Evolutionary conservation across 768 basidiomycete genomes (phyloP), one percentile per base, ranked within the genome.

Genomic region (Lentinus tigrinus): DNA sequence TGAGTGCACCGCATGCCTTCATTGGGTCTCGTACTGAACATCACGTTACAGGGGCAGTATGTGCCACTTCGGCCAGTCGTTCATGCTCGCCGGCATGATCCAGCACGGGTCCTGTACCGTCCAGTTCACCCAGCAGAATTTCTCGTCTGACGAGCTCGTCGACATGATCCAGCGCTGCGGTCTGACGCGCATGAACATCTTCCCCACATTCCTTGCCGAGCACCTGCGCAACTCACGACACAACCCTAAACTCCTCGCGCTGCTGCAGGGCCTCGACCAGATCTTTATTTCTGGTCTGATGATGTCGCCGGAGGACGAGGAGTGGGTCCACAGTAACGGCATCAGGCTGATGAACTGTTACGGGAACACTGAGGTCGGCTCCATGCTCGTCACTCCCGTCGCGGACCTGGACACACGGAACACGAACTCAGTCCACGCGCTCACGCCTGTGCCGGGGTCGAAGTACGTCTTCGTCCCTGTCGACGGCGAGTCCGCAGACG

Each of bases 1-100:
- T 89, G 65, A 75, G 86, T 78, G 56, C 52, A 62, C 39, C 37
- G 3, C 39, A 16, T 39, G 21, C 28, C 11, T 43, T 10, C n/a
- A 2, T 28, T 23, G 51, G 13, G 23, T 36, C 38, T 39, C 40
- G 17, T n/a, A 8, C 52, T 63, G 44, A 63, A 75, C 50, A 56
- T 71, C 31, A 47, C 34, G 24, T 55, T 64, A 53, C 75, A 90
- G 89, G 80, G 89, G 90, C 55, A 89, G 87, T 78, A 85, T 91
- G 85, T 90, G 87, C 69, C 90, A 91, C 70, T 90, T 91, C 57
- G 90, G 74, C 26, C 88, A 91, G 70, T 81, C 81, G 37, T 89
- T 86, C 78, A 85, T 91, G 68, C 64, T 64, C 28, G 56, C 64
- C 21, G 70, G 67, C 26, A 46, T 57, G 48, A 58, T 68, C 53